Percentiles rank a stretch among this genome's conserved stretches.
Conservation (phyloP, 2,329 filamentous ascomycete species). For the Saccharata proteae region DNA sequence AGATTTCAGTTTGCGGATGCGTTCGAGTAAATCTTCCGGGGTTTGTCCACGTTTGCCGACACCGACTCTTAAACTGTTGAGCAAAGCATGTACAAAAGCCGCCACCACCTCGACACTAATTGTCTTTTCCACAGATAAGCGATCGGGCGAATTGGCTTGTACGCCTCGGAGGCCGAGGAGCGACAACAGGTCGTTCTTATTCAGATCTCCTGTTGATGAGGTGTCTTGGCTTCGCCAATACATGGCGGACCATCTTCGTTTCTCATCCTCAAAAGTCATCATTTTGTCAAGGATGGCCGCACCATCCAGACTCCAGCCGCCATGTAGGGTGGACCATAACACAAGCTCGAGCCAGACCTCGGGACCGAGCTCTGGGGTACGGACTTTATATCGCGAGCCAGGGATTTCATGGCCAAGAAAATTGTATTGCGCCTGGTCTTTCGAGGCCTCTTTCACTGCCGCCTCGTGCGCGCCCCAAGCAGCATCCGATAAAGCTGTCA, state of each 20-base stretch:
- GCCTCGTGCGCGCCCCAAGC: slow-evolving; percentile 36
- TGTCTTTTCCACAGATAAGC: slow-evolving; percentile 26
- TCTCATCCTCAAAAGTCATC: slow-evolving; percentile 12
- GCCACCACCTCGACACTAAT: slow-evolving; percentile 48
- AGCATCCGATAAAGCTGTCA: slow-evolving; percentile 38
- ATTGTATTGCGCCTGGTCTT: slow-evolving; percentile 23
- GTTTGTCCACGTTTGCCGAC: slow-evolving; percentile 27
- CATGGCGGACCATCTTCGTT: slow-evolving; percentile 18
- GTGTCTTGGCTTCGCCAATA: slow-evolving; percentile 27
- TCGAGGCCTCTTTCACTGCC: slow-evolving; percentile 15
- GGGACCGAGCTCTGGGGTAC: slow-evolving; percentile 27
- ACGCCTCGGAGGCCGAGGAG: slow-evolving; percentile 2
- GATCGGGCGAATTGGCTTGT: slow-evolving; percentile 4
- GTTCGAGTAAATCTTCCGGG: slow-evolving; percentile 21
- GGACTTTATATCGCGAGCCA: slow-evolving; percentile 29
- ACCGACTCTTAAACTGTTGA: slow-evolving; percentile 31
- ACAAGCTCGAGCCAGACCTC: slow-evolving; percentile 42
- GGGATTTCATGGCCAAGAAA: slow-evolving; percentile 32
- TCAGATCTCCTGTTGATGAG: slow-evolving; percentile 2
- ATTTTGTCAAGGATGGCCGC: slow-evolving; percentile 25
- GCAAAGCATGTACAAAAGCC: slow-evolving; percentile 41
- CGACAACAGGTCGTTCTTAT: slow-evolving; percentile 4
- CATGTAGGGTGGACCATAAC: slow-evolving; percentile 38
- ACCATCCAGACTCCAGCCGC: slow-evolving; percentile 34
- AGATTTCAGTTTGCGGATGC: slow-evolving; percentile 23